Evolutionary conservation across 192 early-diverging fungal species (phyloP), one percentile per base, ranked within the genome.

Genomic region (Lunasporangiospora selenospora): DNA sequence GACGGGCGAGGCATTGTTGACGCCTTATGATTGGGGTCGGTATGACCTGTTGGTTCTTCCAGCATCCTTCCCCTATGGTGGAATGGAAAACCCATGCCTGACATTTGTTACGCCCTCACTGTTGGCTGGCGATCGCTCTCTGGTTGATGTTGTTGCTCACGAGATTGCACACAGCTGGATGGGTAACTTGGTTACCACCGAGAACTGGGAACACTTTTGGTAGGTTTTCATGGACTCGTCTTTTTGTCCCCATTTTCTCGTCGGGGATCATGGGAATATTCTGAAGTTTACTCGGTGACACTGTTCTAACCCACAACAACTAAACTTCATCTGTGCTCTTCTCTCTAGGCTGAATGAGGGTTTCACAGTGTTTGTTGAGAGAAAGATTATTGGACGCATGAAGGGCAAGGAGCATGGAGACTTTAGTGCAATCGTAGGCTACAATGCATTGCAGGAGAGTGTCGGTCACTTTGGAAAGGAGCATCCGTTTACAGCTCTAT

Each of bases 61-160:
- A 27, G 83, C 91, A 34, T 90, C 87, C 6, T 94, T 93, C 84
- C 92, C 91, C n/a, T 94, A 90, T 44, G 90, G 90, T 41, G 92
- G 94, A 49, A 96, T 96, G 92, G 92, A 99, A 84, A 99, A 99
- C 78, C 97, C 97, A 16, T 97, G 94, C 75, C 75, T 97, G 60
- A 98, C 97, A 0, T 99, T 97, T 89, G 95, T 97, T 21, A 99
- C 97, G 26, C 97, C 97, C 24, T 94, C 95, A 18, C 83, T 99
- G 29, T 79, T 99, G 42, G 96, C 96, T 36, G 95, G 96, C 50
- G 97, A 99, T 77, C 87, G 90, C 40, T 92, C 90, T 33, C 82
- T 96, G 47, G 95, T 96, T 1, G 95, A 98, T 70, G 96, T 98
- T 26, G 88, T 98, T 51, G 93, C 93, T 4, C 96, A 98, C 78